A percentile compares a stretch with the other conserved stretches of the same genome.
Evolutionary conservation across 2,329 filamentous ascomycete species (phyloP).

Genomic region (Scedosporium boydii): DNA sequence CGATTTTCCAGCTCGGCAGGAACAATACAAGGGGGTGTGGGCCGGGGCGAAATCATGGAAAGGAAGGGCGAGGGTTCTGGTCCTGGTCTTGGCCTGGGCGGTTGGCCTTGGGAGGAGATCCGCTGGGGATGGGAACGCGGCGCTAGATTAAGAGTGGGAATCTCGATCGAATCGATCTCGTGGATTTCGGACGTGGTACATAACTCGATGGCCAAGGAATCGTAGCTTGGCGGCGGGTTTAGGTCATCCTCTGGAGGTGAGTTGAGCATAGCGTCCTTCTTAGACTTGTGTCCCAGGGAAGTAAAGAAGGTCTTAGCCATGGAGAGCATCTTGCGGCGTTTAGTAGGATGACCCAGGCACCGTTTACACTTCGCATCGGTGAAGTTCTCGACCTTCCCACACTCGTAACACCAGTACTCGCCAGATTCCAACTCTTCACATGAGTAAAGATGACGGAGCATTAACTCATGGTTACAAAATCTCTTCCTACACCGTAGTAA

Average conservation of each 20-base stretch:
- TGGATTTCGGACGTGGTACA: conserved; percentile 36
- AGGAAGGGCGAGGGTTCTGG: background rate
- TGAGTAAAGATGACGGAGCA: conserved; percentile 42
- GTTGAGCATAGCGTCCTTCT: conserved; percentile 21
- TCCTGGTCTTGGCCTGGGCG: background rate
- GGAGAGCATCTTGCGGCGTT: conserved; percentile 40
- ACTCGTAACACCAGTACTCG: conserved; percentile 49
- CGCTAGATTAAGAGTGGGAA: conserved; percentile 14
- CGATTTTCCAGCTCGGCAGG: conserved; percentile 15
- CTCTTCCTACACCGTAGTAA: conserved; percentile 39
- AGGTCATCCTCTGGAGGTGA: conserved; percentile 19
- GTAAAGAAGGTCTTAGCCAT: conserved; percentile 46
- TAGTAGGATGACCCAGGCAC: conserved; percentile 40
- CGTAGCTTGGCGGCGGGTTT: conserved; percentile 36
- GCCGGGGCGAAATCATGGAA: conserved; percentile 18
- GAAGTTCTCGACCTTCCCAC: conserved; percentile 41
- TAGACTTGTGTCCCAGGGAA: conserved; percentile 37
- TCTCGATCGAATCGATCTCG: conserved; percentile 41
- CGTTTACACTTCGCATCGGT: conserved; percentile 38
- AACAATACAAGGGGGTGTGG: conserved; percentile 3
- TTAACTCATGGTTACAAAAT: conserved; percentile 41
- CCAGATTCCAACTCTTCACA: conserved; percentile 38
- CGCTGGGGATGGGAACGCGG: background rate
- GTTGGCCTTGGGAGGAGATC: background rate
- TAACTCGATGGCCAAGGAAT: conserved; percentile 34